A percentile compares a stretch with the other conserved stretches of the same genome.
phyloP scores from a whole-genome alignment of 1,284 basidiomycete genomes.

The Ustilago trichophora region DNA sequence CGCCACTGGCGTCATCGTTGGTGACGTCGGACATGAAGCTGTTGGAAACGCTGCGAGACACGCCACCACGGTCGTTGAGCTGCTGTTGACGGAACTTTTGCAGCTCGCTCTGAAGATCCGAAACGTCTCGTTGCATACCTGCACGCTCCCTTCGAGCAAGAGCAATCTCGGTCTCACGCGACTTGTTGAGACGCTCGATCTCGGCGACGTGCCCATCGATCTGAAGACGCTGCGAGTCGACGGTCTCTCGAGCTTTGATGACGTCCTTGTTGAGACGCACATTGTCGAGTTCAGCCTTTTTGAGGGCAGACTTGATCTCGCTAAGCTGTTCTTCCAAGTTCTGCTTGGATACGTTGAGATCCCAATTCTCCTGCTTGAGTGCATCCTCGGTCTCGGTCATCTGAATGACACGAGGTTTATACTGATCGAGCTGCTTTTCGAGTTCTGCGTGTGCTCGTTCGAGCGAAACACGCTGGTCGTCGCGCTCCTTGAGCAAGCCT shows the following conservation, averaged over 20 bases:
- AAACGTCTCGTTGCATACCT: slow-evolving; percentile 87
- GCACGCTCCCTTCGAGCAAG: slow-evolving; percentile 86
- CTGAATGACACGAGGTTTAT: slow-evolving; percentile 57
- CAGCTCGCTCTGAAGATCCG: slow-evolving; percentile 83
- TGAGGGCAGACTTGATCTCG: slow-evolving; percentile 75
- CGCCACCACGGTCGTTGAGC: slow-evolving; percentile 23
- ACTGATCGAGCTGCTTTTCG: slow-evolving; percentile 56
- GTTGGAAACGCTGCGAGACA: slow-evolving; percentile 46
- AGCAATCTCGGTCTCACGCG: slow-evolving; percentile 90
- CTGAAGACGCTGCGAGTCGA: slow-evolving; percentile 87
- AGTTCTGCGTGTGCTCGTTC: slow-evolving; percentile 44
- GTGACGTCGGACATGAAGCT: slow-evolving; percentile 46
- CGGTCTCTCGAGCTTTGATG: slow-evolving; percentile 76
- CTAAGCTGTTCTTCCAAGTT: slow-evolving; percentile 79
- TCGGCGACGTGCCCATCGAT: slow-evolving; percentile 77
- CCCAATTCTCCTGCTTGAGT: slow-evolving; percentile 98
- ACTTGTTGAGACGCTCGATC: slow-evolving; percentile 80
- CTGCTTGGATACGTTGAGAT: slow-evolving; percentile 90
- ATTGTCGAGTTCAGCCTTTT: slow-evolving; percentile 82
- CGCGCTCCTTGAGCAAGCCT: slow-evolving; percentile 52
- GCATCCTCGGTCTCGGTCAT: slow-evolving; percentile 69
- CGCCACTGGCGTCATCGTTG: slow-evolving; percentile 31
- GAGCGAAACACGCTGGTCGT: slow-evolving; percentile 48
- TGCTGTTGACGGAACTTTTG: slow-evolving; percentile 56
- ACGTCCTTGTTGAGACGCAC: slow-evolving; percentile 81